Evolutionary conservation across 345 rosid genomes (phyloP).

Genomic region (Euphorbia lathyris): DNA sequence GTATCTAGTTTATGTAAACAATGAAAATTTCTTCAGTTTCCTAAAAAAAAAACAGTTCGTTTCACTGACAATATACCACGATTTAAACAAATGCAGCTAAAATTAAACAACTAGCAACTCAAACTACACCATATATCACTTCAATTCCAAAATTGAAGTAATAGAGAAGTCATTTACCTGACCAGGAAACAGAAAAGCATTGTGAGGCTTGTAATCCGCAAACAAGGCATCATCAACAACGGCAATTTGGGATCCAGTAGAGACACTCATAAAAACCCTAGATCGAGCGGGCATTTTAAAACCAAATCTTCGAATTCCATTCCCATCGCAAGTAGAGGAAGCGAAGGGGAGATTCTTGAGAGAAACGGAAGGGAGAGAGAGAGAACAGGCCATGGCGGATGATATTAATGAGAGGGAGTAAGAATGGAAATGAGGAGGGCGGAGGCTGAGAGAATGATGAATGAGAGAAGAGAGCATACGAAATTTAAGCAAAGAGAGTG

Average conservation of each 20-base stretch:
- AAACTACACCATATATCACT: neutral
- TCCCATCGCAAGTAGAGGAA: conserved; percentile 25
- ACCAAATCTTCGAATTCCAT: conserved; percentile 25
- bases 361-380: conserved; percentile 24
- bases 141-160: neutral
- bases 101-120: neutral
- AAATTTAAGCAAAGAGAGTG: neutral
- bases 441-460: conserved; percentile 35
- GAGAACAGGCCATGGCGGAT: conserved; percentile 34
- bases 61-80: neutral
- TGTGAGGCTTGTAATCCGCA: conserved; percentile 67
- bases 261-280: conserved; percentile 62
- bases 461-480: conserved; percentile 34
- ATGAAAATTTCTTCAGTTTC: neutral
- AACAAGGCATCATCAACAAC: conserved; percentile 61
- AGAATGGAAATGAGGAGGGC: conserved; percentile 20
- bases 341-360: conserved; percentile 30
- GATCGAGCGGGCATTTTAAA: conserved; percentile 41
- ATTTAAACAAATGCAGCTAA: neutral
- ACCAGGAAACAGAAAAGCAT: conserved; percentile 90
- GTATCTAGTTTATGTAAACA: neutral
- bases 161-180: conserved; percentile 46
- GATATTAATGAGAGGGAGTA: conserved; percentile 19
- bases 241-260: conserved; percentile 53
- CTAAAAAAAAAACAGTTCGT: neutral